Conservation (phyloP, 805 yeast species). For the Lipomyces anomalus region DNA sequence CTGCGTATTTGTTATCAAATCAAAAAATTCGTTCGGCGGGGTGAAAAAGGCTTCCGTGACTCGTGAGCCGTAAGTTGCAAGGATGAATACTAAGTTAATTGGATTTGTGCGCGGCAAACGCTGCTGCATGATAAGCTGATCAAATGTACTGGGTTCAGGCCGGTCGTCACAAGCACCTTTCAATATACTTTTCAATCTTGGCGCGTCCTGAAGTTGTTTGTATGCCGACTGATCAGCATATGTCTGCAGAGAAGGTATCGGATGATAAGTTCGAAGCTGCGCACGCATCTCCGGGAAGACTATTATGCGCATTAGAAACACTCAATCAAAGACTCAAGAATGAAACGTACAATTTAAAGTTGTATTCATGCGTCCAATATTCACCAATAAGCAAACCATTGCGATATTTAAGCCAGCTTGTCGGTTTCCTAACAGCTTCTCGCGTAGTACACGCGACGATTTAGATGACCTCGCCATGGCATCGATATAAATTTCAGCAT, state of each 20-base stretch:
- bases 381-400: slow-evolving; percentile 78
- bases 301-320: too few relatives aligned
- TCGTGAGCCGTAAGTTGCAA: slow-evolving; percentile 57
- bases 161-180: slow-evolving; percentile 79
- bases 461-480: slow-evolving; percentile 78
- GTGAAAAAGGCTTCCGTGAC: slow-evolving; percentile 41
- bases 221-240: slow-evolving; percentile 51
- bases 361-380: slow-evolving; percentile 90
- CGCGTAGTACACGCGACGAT: slow-evolving; percentile 76
- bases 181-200: slow-evolving; percentile 80
- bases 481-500: slow-evolving; percentile 75
- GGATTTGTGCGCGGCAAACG: slow-evolving; percentile 51
- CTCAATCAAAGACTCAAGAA: too few relatives aligned
- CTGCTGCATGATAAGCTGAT: slow-evolving; percentile 40
- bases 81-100: slow-evolving; percentile 65
- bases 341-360: slow-evolving; percentile 55
- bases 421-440: slow-evolving; percentile 61
- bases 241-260: slow-evolving; percentile 83
- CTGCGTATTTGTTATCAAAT: slow-evolving; percentile 59
- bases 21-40: slow-evolving; percentile 52
- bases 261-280: slow-evolving; percentile 85
- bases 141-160: slow-evolving; percentile 43
- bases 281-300: slow-evolving; percentile 93
- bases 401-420: slow-evolving; percentile 63
- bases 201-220: slow-evolving; percentile 90